Base-by-base conservation (phyloP, 768 basidiomycete species). In the Auricularia auricula-judae region DNA sequence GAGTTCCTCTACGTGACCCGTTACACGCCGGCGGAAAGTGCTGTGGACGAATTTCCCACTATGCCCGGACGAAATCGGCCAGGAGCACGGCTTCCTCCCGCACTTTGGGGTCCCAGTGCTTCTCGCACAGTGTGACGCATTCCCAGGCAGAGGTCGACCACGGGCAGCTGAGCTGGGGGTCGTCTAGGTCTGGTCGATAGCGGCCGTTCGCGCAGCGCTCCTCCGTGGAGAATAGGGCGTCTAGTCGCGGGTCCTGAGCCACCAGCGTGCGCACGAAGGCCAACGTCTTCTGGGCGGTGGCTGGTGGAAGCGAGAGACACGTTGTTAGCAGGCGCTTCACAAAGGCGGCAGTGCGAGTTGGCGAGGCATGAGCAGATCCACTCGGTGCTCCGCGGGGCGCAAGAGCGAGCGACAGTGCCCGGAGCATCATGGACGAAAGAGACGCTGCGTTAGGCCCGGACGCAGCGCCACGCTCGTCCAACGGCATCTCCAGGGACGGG, bases 141-240 rank as follows among this genome's bases (percentile, higher is more conserved):
- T 99, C 97, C 83, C 86, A 98, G 70, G 93, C 87, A 56, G 84
- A 89, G 36, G 91, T 87, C 60, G 86, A 89, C 71, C 96, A 92
- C 42, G 92, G 83, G 73, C 87, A 84, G 70, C 82, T 83, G 36
- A 93, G 77, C 70, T 92, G 87, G 60, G 94, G 94, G 76, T 98
- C 95, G 70, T 96, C 90, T 54, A 96, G 78, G 62, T 93, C 87
- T 0, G 89, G 82, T 34, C 87, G 83, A 74, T 95, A 97, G 35
- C 91, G 79, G 3, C 97, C 97, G 73, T 94, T 88, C 62, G 81
- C 82, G 36, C 83, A 84, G 65, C 93, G 81, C 75, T 98, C 97
- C 68, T 93, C 92, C 0, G 93, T 91, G 62, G 87, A 84, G 33
- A 99, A 77, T 67, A 99, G 79, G 36, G 86, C 88, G 72, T 91